Conservation (phyloP, 129 eudicot species). For the Flaveria sonorensis region DNA sequence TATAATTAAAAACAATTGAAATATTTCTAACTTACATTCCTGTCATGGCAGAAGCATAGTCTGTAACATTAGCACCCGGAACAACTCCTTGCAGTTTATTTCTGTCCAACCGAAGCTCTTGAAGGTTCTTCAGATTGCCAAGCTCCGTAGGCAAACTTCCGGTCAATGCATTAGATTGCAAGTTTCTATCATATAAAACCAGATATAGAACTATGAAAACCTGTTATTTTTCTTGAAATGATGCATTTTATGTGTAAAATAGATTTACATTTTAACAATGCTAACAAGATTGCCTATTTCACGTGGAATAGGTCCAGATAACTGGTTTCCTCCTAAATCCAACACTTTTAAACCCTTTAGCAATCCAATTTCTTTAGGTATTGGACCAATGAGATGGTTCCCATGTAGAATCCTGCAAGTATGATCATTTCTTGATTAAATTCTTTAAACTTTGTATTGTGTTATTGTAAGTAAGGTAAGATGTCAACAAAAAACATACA, state of each 20-base stretch:
- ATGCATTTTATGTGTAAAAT: not conserved
- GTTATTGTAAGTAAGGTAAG: constrained; percentile 9
- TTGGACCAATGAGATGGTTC: constrained; percentile 71
- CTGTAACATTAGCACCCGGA: constrained; percentile 63
- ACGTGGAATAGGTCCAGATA: constrained; percentile 86
- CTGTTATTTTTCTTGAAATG: not conserved
- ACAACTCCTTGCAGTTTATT: constrained; percentile 74
- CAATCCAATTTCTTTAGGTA: constrained; percentile 84
- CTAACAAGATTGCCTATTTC: constrained; percentile 69
- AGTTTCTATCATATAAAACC: constrained; percentile 53
- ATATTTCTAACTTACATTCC: constrained; percentile 55
- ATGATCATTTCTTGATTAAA: constrained; percentile 15
- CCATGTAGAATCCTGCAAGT: constrained; percentile 66
- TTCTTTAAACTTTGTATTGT: not conserved
- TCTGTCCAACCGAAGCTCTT: constrained; percentile 84
- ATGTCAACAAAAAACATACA: constrained; percentile 49
- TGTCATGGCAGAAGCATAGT: constrained; percentile 34
- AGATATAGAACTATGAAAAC: constrained; percentile 13
- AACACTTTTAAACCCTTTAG: constrained; percentile 66
- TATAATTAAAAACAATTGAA: not conserved
- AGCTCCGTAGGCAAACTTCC: constrained; percentile 77
- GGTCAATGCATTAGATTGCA: constrained; percentile 80
- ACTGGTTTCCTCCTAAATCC: constrained; percentile 87
- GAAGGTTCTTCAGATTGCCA: constrained; percentile 67
- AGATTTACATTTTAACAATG: constrained; percentile 63